phyloP scores from a whole-genome alignment of 352 stramenopile genomes.

The Globisporangium acanthophoron region DNA sequence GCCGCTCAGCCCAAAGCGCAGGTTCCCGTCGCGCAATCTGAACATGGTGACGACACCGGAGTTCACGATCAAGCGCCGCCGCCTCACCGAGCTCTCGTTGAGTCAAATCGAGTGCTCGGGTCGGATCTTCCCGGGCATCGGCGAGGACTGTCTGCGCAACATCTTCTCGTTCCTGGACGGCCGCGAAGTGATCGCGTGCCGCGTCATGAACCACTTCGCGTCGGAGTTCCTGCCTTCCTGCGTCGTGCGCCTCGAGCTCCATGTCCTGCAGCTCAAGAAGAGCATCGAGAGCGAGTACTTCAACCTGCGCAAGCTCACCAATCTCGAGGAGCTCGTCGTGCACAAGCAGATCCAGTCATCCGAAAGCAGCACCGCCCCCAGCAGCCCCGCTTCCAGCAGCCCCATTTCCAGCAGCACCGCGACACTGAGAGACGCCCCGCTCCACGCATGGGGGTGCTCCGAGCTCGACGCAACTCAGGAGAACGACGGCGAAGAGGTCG shows the following conservation, averaged over 20 bases:
- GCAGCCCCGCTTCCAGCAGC: not conserved
- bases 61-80: slow-evolving; percentile 33
- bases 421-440: slow-evolving; percentile 9
- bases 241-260: slow-evolving; percentile 36
- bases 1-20: slow-evolving; percentile 32
- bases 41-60: slow-evolving; percentile 7
- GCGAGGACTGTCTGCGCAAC: slow-evolving; percentile 59
- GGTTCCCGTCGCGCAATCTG: slow-evolving; percentile 20
- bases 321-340: slow-evolving; percentile 56
- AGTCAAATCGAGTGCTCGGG: slow-evolving; percentile 5
- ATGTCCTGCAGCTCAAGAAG: slow-evolving; percentile 34
- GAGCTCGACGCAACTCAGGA: slow-evolving; percentile 47
- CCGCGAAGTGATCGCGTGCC: slow-evolving; percentile 54
- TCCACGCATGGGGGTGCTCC: slow-evolving; percentile 58
- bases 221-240: slow-evolving; percentile 44
- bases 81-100: slow-evolving; percentile 18
- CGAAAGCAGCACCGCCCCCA: not conserved
- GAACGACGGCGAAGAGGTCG: slow-evolving; percentile 48
- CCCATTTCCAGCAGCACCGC: not conserved
- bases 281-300: slow-evolving; percentile 19
- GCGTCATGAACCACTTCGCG: slow-evolving; percentile 58
- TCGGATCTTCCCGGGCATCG: slow-evolving; percentile 44
- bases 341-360: slow-evolving; percentile 32
- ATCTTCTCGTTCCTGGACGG: slow-evolving; percentile 70
- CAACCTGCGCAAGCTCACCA: slow-evolving; percentile 34